Base-by-base conservation (phyloP, 345 rosid genomes). In the Populus tremula region DNA sequence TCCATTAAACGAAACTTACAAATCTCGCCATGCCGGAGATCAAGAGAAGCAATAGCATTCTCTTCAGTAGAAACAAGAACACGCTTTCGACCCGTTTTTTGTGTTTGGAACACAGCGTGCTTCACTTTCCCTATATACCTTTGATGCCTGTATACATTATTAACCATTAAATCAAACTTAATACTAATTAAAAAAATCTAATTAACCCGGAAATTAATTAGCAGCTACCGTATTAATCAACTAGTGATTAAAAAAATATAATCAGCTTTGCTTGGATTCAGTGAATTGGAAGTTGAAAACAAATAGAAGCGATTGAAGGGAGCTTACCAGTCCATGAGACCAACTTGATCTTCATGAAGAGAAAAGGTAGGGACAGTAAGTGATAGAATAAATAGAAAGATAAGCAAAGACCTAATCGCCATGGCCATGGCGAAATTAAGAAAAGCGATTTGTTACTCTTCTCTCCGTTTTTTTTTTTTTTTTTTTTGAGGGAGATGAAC, bases 271-370 rank as follows among this genome's bases (percentile, higher is more conserved):
- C 4, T 73, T 8, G 54, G 45, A 45, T 20, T 45, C 62, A 75
- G 63, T 59, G 23, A 64, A 59, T 27, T 11, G 23, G 27, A 17
- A 21, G 5, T 6, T 11, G 25, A 17, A 31, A 12, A 56, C 16
- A n/a, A 56, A 72, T 35, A 27, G 47, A 63, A 36, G 75, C 31
- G 59, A n/a, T 65, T 6, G 35, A 20, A 45, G 45, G 77, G 61
- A 41, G 73, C 80, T 84, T 79, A 92, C 99, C 99, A 96, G 78
- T 96, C 99, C 90, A 88, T 87, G 86, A 94, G 94, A 67, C 98
- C 99, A 53, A 87, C 97, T 90, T 96, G 97, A 87, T 94, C 99
- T 84, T 92, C 99, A 72, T 87, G 94, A 54, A 94, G 93, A 53
- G 97, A 89, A 53, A 84, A 78, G 83, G 84, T 67, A 33, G 83